Evolutionary conservation across 306 rosid species (phyloP).

Genomic region (Cicer yamashitae): DNA sequence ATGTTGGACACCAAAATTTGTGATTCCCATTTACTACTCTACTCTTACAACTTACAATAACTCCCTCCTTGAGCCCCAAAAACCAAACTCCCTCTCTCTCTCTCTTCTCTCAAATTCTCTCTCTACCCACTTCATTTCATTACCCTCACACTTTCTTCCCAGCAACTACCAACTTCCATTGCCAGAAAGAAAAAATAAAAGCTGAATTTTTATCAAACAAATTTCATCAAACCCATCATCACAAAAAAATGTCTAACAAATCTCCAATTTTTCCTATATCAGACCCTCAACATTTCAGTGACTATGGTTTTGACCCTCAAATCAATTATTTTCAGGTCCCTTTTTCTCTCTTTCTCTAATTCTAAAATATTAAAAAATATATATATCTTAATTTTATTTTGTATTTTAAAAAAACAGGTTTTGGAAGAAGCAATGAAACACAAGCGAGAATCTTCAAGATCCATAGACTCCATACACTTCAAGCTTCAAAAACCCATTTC

Average conservation of each 20-base stretch:
- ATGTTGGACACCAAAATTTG: slow-evolving; percentile 1
- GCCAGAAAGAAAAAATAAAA: neutral
- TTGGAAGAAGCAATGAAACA: slow-evolving; percentile 87
- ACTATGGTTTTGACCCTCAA: slow-evolving; percentile 97
- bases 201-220: too few relatives aligned
- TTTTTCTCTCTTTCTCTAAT: neutral
- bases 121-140: neutral
- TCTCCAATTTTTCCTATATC: slow-evolving; percentile 86
- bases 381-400: neutral
- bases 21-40: slow-evolving; percentile 3
- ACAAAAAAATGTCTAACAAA: slow-evolving; percentile 65
- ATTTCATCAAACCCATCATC: neutral
- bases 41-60: neutral
- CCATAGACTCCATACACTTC: slow-evolving; percentile 86
- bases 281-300: slow-evolving; percentile 89
- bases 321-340: slow-evolving; percentile 86
- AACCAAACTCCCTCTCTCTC: neutral
- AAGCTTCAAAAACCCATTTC: slow-evolving; percentile 87
- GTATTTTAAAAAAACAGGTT: slow-evolving; percentile 52
- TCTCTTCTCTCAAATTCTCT: neutral
- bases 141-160: slow-evolving; percentile 2
- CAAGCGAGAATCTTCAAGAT: slow-evolving; percentile 67
- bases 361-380: neutral
- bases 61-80: neutral
- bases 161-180: neutral